A percentile compares a stretch with the other conserved stretches of the same genome.
phyloP scores from a whole-genome alignment of 148 eudicot species.

The Vaccinium corymbosum region DNA sequence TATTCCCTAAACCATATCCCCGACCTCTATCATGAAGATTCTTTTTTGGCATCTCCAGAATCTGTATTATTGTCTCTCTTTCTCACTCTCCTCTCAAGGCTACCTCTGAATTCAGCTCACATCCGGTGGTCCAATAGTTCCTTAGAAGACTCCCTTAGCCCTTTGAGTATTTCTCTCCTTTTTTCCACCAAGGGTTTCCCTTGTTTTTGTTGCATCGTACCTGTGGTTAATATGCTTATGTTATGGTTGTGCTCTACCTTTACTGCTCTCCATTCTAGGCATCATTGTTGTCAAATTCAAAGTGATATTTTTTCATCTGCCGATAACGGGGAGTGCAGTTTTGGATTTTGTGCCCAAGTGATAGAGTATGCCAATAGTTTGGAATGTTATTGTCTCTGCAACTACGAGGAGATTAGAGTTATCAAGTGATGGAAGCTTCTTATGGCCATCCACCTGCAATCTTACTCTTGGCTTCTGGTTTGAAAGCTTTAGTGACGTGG shows the following conservation, averaged over 20 bases:
- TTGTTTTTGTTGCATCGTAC: background rate
- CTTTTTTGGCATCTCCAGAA: background rate
- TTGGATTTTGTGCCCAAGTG: background rate
- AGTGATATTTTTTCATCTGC: background rate
- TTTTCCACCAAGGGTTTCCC: background rate
- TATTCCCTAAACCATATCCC: background rate
- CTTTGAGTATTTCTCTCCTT: background rate
- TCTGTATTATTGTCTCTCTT: background rate
- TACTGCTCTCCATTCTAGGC: conserved; percentile 4
- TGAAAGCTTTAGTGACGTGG: background rate
- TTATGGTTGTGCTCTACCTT: background rate
- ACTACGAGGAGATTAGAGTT: background rate
- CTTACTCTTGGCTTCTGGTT: background rate
- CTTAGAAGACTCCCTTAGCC: background rate
- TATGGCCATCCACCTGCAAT: background rate
- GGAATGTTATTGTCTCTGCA: background rate
- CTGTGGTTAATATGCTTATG: conserved; percentile 6
- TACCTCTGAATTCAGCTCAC: background rate
- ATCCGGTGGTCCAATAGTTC: background rate
- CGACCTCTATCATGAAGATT: background rate
- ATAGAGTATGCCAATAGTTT: background rate
- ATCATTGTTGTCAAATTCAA: background rate
- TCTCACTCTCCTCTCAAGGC: background rate
- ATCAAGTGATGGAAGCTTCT: background rate
- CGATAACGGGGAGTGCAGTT: background rate